Conservation (phyloP, 2,329 filamentous ascomycete genomes). For the Beauveria scarabaeidicola region DNA sequence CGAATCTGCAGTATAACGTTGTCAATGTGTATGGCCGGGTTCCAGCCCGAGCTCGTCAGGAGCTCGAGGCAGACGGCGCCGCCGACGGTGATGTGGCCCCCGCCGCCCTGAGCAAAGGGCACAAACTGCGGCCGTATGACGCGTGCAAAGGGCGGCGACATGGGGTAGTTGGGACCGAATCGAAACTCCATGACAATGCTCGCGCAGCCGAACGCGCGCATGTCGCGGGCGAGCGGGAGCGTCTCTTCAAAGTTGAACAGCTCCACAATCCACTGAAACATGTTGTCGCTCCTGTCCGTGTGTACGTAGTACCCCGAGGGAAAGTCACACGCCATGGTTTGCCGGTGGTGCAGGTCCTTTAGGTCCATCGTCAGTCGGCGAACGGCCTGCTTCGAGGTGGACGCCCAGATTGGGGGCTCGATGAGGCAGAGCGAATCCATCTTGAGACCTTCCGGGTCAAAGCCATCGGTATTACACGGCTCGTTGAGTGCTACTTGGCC, state of each 20-base stretch:
- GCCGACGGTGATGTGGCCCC: constrained; percentile 76
- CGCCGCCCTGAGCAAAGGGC: constrained; percentile 62
- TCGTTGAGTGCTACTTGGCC: background rate
- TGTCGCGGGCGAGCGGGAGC: constrained; percentile 66
- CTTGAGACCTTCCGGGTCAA: background rate
- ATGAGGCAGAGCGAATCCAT: background rate
- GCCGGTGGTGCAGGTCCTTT: constrained; percentile 52
- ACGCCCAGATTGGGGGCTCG: constrained; percentile 55
- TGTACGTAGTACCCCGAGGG: constrained; percentile 82
- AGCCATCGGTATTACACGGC: background rate
- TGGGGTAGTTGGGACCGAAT: constrained; percentile 68
- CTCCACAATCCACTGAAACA: constrained; percentile 89
- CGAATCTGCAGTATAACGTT: constrained; percentile 73
- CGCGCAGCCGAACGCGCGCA: constrained; percentile 51
- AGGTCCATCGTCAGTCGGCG: constrained; percentile 53
- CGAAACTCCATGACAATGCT: constrained; percentile 76
- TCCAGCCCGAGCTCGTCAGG: constrained; percentile 78
- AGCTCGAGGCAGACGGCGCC: constrained; percentile 81
- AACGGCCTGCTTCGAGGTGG: constrained; percentile 47
- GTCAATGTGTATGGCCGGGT: constrained; percentile 63
- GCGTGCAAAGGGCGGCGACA: constrained; percentile 74
- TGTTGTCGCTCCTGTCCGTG: constrained; percentile 54
- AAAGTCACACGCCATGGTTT: constrained; percentile 50
- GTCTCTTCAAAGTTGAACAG: constrained; percentile 68
- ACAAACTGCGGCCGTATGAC: constrained; percentile 75